Evolutionary conservation across 2,329 filamentous ascomycete species (phyloP).

Genomic region (Beauveria brongniartii): DNA sequence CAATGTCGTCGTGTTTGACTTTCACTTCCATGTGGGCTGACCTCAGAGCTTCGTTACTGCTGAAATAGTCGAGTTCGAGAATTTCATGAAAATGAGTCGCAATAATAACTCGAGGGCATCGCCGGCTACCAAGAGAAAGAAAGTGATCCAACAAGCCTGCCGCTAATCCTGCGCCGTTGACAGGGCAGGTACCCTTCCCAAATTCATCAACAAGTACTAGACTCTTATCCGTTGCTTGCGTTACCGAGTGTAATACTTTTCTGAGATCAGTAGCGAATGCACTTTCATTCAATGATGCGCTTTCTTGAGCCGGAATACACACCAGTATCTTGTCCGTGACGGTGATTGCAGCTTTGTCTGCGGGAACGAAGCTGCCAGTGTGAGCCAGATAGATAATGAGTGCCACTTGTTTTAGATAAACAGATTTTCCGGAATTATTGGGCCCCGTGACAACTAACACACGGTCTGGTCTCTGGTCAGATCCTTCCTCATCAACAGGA

Average conservation of each 20-base stretch:
- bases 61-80: slow-evolving; percentile 55
- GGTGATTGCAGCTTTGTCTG: slow-evolving; percentile 66
- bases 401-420: slow-evolving; percentile 90
- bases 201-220: slow-evolving; percentile 93
- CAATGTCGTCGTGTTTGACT: slow-evolving; percentile 41
- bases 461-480: slow-evolving; percentile 42
- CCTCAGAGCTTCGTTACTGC: slow-evolving; percentile 38
- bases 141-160: slow-evolving; percentile 52
- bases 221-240: slow-evolving; percentile 65
- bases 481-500: slow-evolving; percentile 15
- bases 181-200: slow-evolving; percentile 52
- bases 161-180: slow-evolving; percentile 52
- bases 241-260: slow-evolving; percentile 71
- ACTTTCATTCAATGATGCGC: slow-evolving; percentile 49
- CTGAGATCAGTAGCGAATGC: slow-evolving; percentile 73
- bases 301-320: slow-evolving; percentile 67
- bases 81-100: slow-evolving; percentile 65
- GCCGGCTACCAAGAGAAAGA: slow-evolving; percentile 29
- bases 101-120: slow-evolving; percentile 49
- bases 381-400: slow-evolving; percentile 89
- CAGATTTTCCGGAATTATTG: slow-evolving; percentile 94
- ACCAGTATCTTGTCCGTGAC: slow-evolving; percentile 91
- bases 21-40: slow-evolving; percentile 68
- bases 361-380: slow-evolving; percentile 86
- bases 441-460: slow-evolving; percentile 75